Evolutionary conservation across 202 grass and related monocot species (phyloP).

Genomic region (Zoysia matrella): DNA sequence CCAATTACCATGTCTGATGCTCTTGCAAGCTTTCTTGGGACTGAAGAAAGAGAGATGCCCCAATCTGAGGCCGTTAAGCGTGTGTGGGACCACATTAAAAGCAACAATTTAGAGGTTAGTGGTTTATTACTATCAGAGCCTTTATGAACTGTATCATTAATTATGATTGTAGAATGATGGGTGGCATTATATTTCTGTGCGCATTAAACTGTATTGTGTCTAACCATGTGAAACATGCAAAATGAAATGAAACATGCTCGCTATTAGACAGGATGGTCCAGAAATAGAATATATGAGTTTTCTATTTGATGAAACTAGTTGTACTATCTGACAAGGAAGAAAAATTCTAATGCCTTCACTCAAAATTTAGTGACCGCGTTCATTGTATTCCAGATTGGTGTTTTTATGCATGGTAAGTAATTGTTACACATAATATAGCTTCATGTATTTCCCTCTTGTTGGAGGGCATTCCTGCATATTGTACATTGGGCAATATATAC

Average conservation of each 20-base stretch:
- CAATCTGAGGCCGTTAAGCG: constrained; percentile 68
- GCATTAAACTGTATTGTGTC: constrained; percentile 14
- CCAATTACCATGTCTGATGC: constrained; percentile 72
- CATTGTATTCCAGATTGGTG: constrained; percentile 1
- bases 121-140: constrained; percentile 32
- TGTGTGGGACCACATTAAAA: constrained; percentile 94
- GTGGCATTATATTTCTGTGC: constrained; percentile 1
- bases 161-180: constrained; percentile 1
- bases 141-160: constrained; percentile 19
- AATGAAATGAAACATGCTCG: background rate
- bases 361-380: constrained; percentile 12
- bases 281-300: background rate
- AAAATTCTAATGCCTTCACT: constrained; percentile 11
- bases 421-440: too few relatives aligned
- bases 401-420: background rate
- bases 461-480: too few relatives aligned
- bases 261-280: background rate
- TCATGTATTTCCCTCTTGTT: too few relatives aligned
- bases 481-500: too few relatives aligned
- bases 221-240: constrained; percentile 18
- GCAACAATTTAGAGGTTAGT: constrained; percentile 86
- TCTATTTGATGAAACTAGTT: constrained; percentile 14
- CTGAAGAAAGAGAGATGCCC: constrained; percentile 75
- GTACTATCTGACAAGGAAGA: background rate
- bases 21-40: constrained; percentile 83